Evolutionary conservation across 2,329 filamentous ascomycete species (phyloP), one percentile per base, ranked within the genome.

Genomic region (Aspergillus calidoustus): DNA sequence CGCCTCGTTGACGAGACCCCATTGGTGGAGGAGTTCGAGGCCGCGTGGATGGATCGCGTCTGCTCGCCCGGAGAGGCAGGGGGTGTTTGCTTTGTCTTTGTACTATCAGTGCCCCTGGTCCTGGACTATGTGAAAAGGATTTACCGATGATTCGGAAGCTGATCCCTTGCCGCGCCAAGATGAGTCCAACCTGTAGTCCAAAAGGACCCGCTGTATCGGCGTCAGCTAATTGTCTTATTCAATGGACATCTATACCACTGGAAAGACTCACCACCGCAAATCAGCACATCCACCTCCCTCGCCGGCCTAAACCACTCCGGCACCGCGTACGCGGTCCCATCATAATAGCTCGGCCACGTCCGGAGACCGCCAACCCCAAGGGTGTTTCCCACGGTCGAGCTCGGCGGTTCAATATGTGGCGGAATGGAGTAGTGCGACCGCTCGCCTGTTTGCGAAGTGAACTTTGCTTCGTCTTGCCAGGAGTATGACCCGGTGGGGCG

Each of bases 331-430:
- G 57, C 23, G 15, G 51, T 60, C 5, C 57, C 57, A 23, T 60
- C 52, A n/a, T 60, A 60, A 2, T 49, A 34, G 1, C 43, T 54
- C 13, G 57, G 57, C 57, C 57, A 60, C 1, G 57, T 60, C 3
- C 57, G 51, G 11, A 55, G 19, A 38, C 54, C 46, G 23, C 25
- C 44, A 17, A 50, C 28, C 3, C 57, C 57, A 17, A 60, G 1
- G 0, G 44, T 15, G 19, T 60, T 60, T 4, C 46, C 43, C 11
- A 55, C 17, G 1, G 57, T 34, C 3, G 57, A 60, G 25, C 51
- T 60, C 5, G 52, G 57, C 3, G 30, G 51, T 6, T 60, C 57
- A 3, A 15, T 28, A 9, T 53, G 38, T 2, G 28, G 17, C 7
- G 57, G 57, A 3, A 60, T 15, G 15, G 17, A 44, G 43, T 60